These are phyloP conservation scores for Pythium dissimile DNA, from an alignment of 352 stramenopile species.

Conservation along the genomic window DNA sequence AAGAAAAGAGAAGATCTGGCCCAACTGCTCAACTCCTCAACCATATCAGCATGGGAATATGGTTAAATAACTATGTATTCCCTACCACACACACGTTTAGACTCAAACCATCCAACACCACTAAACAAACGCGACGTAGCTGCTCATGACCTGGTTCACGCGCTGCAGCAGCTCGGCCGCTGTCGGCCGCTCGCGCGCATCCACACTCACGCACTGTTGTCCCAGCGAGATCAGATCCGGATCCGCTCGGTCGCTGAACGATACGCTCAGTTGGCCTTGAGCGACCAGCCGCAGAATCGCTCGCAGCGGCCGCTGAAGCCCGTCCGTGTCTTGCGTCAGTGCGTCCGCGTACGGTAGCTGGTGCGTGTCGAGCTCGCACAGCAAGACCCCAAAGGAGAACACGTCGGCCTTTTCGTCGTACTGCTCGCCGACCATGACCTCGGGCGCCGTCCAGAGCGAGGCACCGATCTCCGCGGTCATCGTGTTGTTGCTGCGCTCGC, in stretches of 20 bases:
- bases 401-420: slow-evolving; percentile 21
- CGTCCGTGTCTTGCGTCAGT: not conserved
- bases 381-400: slow-evolving; percentile 10
- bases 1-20: not conserved
- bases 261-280: not conserved
- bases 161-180: slow-evolving; percentile 25
- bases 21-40: not conserved
- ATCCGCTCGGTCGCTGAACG: not conserved
- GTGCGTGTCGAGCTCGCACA: slow-evolving; percentile 20
- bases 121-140: not conserved
- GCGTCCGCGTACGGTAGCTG: slow-evolving; percentile 1
- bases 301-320: not conserved
- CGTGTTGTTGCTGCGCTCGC: slow-evolving; percentile 13
- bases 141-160: not conserved
- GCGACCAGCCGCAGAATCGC: not conserved
- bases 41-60: not conserved
- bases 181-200: slow-evolving; percentile 27
- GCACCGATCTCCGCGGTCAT: not conserved
- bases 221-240: not conserved
- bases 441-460: slow-evolving; percentile 6
- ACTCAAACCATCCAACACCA: no score
- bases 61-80: not conserved
- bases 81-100: no score
- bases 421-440: slow-evolving; percentile 28
- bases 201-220: not conserved